A percentile compares a stretch with the other conserved stretches of the same genome.
Evolutionary conservation across 2,329 filamentous ascomycete species (phyloP).

Genomic region (Aspergillus jensenii): DNA sequence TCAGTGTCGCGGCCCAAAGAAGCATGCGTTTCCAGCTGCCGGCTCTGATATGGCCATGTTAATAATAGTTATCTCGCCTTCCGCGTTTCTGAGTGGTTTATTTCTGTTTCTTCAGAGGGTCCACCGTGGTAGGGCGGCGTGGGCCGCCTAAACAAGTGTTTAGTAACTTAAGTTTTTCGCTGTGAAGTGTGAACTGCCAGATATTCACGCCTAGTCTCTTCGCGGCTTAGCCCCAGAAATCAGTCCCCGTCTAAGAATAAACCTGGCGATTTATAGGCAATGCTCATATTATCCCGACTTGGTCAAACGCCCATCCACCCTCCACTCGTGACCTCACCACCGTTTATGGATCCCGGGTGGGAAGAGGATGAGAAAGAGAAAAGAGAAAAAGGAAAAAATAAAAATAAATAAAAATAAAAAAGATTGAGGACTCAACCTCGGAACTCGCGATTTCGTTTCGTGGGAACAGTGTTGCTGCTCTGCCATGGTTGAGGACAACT

Average conservation of each 20-base stretch:
- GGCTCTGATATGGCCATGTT: background rate
- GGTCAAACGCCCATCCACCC: background rate
- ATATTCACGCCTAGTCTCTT: slow-evolving; percentile 3
- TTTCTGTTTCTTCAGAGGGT: slow-evolving; percentile 13
- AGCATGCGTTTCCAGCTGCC: background rate
- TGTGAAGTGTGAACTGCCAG: slow-evolving; percentile 2
- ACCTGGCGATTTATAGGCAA: slow-evolving; percentile 1
- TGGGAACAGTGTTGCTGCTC: background rate
- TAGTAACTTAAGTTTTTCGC: slow-evolving; percentile 6
- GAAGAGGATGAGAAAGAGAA: background rate
- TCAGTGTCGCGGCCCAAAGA: background rate
- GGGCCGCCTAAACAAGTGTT: slow-evolving; percentile 18
- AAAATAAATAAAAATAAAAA: too few species aligned
- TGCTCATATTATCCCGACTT: background rate
- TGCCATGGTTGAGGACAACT: background rate
- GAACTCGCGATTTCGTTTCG: slow-evolving; percentile 1
- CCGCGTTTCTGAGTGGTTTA: slow-evolving; percentile 3
- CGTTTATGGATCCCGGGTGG: background rate
- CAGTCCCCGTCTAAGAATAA: slow-evolving; percentile 7
- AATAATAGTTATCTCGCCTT: slow-evolving; percentile 5
- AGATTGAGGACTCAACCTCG: background rate
- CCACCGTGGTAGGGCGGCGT: slow-evolving; percentile 22
- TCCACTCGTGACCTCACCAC: slow-evolving; percentile 8
- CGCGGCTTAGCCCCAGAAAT: background rate
- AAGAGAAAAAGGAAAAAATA: background rate